Evolutionary conservation across 2,329 filamentous ascomycete species (phyloP), one percentile per base, ranked within the genome.

Genomic region (Diaporthe sp.): DNA sequence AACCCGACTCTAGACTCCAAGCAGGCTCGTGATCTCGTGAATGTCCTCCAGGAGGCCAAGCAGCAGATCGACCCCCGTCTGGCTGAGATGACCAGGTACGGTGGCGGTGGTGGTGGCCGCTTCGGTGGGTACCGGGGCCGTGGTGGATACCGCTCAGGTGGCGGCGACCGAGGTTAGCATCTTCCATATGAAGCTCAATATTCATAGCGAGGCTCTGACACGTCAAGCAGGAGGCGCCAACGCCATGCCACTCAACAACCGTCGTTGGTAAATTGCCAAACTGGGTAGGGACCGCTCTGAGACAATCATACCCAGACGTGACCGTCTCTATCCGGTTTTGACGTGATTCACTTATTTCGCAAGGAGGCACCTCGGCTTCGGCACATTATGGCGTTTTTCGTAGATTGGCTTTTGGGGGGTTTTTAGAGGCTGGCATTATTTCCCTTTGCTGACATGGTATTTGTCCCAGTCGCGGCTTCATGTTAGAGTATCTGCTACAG

Each of bases 31-130:
- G 97, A 99, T 88, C 93, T 99, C 83, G 93, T 99, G 81, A 90
- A 91, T 81, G 95, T 99, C 81, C 93, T 99, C 80, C 93, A 93
- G 83, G 97, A 99, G 88, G 96, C 97, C 79, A 98, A 98, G 89
- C 97, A 99, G 89, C 94, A 97, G 87, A 96, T 99, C 85, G 97
- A 98, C 82, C 97, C 97, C 83, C 94, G 95, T 85, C 93, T 99
- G 78, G 92, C 93, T 78, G 97, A 99, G 89, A 98, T 99, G 97
- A 93, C 92, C 80, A 94, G 97, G 85, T 98, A 96, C 84, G 92
- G 95, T 79, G 95, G 95, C 78, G 95, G 95, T 76, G 94, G 95
- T 76, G 94, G 94, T 72, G 91, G 93, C 78, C 92, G 94, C 81
- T 90, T 94, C 81, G 92, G 93, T 81, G 92, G 94, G 81, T 93